Evolutionary conservation across 176 grass and related monocot species (phyloP).

Genomic region (Carex parvula): DNA sequence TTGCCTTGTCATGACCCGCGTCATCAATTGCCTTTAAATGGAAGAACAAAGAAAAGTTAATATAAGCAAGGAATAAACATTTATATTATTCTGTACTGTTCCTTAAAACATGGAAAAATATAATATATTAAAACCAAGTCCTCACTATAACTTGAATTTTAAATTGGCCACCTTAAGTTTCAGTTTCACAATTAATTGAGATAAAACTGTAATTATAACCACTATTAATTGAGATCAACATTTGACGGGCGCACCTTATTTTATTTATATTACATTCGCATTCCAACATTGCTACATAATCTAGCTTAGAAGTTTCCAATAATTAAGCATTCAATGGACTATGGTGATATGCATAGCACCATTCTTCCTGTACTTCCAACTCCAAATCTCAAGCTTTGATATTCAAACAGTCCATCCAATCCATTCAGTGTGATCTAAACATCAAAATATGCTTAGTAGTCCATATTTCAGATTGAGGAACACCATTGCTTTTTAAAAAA

Average conservation of each 20-base stretch:
- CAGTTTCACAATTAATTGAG: not conserved
- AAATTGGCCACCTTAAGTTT: not conserved
- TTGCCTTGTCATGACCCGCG: constrained; percentile 90
- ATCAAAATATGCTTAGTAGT: not conserved
- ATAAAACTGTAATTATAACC: not conserved
- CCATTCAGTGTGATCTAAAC: not conserved
- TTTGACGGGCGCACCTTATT: not conserved
- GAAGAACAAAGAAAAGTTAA: not conserved
- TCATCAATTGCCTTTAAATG: constrained; percentile 76
- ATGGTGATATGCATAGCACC: not conserved
- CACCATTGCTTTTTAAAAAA: not conserved
- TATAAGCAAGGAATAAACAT: not conserved
- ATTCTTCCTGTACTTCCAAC: not conserved
- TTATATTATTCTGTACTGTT: not conserved
- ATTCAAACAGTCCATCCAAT: not conserved
- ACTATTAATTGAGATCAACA: not conserved
- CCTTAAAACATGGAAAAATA: not conserved
- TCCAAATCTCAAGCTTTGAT: not conserved
- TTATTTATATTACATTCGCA: not conserved
- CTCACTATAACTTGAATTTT: too few species aligned
- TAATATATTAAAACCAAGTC: not conserved
- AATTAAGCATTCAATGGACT: not conserved
- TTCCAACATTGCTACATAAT: not conserved
- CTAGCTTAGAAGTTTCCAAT: not conserved
- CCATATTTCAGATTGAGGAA: not conserved